A percentile compares a stretch with the other conserved stretches of the same genome.
These are phyloP conservation scores for Fraxinus velutina DNA, from an alignment of 305 asterid genomes.

Conservation along the genomic window DNA sequence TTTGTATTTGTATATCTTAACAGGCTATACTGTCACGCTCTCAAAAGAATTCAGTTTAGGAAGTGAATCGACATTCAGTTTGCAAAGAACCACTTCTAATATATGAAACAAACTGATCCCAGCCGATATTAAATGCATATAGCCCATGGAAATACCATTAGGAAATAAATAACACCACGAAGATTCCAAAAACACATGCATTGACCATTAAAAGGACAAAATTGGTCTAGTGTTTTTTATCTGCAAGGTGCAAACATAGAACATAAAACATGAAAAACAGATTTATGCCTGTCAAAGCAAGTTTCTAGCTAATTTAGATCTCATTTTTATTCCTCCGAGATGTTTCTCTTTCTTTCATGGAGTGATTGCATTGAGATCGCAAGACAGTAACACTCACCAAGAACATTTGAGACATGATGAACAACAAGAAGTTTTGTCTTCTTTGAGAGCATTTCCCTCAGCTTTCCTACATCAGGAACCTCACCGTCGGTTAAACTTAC, in stretches of 20 bases:
- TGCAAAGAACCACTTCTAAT: neutral
- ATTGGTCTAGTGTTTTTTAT: neutral
- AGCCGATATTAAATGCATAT: neutral
- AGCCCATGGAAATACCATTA: conserved; percentile 14
- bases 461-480: conserved; percentile 69
- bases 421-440: conserved; percentile 67
- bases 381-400: conserved; percentile 55
- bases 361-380: conserved; percentile 8
- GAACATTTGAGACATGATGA: conserved; percentile 85
- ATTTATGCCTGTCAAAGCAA: neutral
- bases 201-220: conserved; percentile 1
- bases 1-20: neutral
- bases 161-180: conserved; percentile 5
- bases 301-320: conserved; percentile 12
- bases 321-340: neutral
- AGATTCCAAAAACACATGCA: conserved; percentile 11
- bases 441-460: conserved; percentile 55
- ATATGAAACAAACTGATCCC: conserved; percentile 12
- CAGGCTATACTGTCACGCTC: neutral
- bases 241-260: neutral
- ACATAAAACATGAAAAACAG: conserved; percentile 5
- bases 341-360: conserved; percentile 6
- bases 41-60: neutral
- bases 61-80: neutral
- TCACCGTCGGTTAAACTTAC: conserved; percentile 65